phyloP scores from a whole-genome alignment of 2,329 filamentous ascomycete species.

The Paecilomyces formosus region DNA sequence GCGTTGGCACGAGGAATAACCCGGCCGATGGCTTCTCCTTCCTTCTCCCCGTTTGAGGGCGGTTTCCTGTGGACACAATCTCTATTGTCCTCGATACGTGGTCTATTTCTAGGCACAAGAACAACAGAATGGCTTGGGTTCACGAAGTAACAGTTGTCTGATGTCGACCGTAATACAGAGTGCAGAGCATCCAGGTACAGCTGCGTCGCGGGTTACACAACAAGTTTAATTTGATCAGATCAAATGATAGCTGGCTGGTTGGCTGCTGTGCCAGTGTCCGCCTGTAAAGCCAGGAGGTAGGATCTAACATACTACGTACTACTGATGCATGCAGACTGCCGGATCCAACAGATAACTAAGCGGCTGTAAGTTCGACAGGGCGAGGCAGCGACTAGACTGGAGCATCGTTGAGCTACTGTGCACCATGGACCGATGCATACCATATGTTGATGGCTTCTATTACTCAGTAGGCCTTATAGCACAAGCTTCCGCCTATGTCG shows the following conservation, averaged over 20 bases:
- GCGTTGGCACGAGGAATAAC: not conserved
- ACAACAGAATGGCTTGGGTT: too few species aligned
- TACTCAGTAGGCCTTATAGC: too few species aligned
- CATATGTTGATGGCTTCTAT: too few species aligned
- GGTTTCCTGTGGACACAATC: not conserved
- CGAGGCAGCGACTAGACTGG: not conserved
- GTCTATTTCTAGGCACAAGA: too few species aligned
- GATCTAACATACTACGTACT: not conserved
- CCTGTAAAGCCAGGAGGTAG: not conserved
- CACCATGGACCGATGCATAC: too few species aligned
- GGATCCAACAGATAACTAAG: not conserved
- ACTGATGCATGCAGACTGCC: not conserved
- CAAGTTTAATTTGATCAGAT: not conserved
- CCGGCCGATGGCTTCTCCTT: not conserved
- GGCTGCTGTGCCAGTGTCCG: not conserved
- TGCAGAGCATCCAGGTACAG: not conserved
- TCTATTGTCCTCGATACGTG: not conserved
- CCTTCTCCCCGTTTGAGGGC: not conserved
- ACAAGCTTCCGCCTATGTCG: too few species aligned
- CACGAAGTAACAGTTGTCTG: too few species aligned
- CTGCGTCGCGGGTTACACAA: not conserved
- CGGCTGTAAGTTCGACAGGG: not conserved
- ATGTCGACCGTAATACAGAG: too few species aligned
- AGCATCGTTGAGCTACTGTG: too few species aligned
- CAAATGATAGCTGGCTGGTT: not conserved